Conservation (phyloP, 1,139 yeast species). For the Debaryomyces sp. region DNA sequence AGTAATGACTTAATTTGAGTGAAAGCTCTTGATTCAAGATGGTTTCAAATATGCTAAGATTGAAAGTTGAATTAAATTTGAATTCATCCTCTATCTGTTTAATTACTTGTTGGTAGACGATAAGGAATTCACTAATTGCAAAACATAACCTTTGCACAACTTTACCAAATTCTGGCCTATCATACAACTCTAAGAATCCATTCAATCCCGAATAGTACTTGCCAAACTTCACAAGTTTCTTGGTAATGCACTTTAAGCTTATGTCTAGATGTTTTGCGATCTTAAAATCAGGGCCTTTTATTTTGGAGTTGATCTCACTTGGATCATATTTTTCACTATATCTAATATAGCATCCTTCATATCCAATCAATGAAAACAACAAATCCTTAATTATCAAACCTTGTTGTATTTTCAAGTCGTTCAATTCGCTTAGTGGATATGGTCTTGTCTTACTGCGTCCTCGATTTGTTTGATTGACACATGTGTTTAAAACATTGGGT, state of each 20-base stretch:
- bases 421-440: slow-evolving; percentile 44
- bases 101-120: slow-evolving; percentile 50
- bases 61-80: slow-evolving; percentile 41
- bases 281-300: slow-evolving; percentile 75
- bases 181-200: slow-evolving; percentile 60
- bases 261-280: slow-evolving; percentile 75
- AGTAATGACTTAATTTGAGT: slow-evolving; percentile 52
- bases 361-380: slow-evolving; percentile 67
- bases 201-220: slow-evolving; percentile 58
- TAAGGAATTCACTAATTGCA: slow-evolving; percentile 54
- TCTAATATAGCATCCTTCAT: slow-evolving; percentile 78
- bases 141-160: slow-evolving; percentile 75
- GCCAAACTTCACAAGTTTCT: slow-evolving; percentile 62
- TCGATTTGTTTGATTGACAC: slow-evolving; percentile 16
- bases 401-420: slow-evolving; percentile 62
- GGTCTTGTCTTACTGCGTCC: slow-evolving; percentile 33
- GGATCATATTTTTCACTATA: slow-evolving; percentile 66
- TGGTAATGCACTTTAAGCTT: slow-evolving; percentile 72
- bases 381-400: slow-evolving; percentile 73
- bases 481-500: slow-evolving; percentile 24
- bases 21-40: slow-evolving; percentile 33
- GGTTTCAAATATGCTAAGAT: slow-evolving; percentile 37
- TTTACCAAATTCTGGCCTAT: slow-evolving; percentile 61
- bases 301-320: slow-evolving; percentile 28
- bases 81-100: slow-evolving; percentile 58